Evolutionary conservation across 2,329 filamentous ascomycete species (phyloP).

Genomic region (Dactylellina haptotyla): DNA sequence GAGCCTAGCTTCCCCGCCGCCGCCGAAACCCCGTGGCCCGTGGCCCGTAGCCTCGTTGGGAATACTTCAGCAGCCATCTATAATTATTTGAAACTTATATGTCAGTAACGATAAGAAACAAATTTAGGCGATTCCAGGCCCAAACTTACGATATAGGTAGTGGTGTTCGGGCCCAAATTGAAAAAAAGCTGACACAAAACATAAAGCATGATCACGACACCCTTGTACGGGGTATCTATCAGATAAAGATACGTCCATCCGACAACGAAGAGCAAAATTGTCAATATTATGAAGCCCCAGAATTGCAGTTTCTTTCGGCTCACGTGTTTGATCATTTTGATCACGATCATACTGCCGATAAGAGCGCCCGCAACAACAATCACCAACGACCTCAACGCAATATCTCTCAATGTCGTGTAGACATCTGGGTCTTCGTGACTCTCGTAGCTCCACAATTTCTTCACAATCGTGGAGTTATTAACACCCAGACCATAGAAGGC

Average conservation of each 20-base stretch:
- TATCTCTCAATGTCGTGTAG: conserved; percentile 13
- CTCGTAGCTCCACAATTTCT: conserved; percentile 29
- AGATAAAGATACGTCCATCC: conserved; percentile 63
- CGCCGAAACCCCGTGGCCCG: conserved; percentile 61
- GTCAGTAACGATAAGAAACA: too few relatives aligned
- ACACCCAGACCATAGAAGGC: conserved; percentile 69
- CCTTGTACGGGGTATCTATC: conserved; percentile 56
- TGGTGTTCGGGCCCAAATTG: conserved; percentile 62
- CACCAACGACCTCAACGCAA: conserved; percentile 69
- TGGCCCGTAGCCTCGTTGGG: conserved; percentile 60
- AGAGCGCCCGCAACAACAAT: conserved; percentile 80
- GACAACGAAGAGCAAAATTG: conserved; percentile 63
- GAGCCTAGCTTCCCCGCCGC: conserved; percentile 60
- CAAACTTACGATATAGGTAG: conserved; percentile 18
- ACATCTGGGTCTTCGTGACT: conserved; percentile 11
- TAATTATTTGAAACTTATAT: not conserved
- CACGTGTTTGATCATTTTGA: conserved; percentile 76
- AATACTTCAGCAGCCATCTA: conserved; percentile 60
- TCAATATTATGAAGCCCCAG: conserved; percentile 63
- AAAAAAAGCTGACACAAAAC: conserved; percentile 65
- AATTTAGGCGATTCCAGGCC: too few relatives aligned
- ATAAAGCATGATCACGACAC: conserved; percentile 62
- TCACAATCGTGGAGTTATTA: conserved; percentile 60
- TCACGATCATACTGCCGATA: conserved; percentile 80
- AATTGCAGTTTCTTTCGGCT: conserved; percentile 80